phyloP scores from a whole-genome alignment of 2,329 filamentous ascomycete genomes.

The Stachybotrys chartarum region DNA sequence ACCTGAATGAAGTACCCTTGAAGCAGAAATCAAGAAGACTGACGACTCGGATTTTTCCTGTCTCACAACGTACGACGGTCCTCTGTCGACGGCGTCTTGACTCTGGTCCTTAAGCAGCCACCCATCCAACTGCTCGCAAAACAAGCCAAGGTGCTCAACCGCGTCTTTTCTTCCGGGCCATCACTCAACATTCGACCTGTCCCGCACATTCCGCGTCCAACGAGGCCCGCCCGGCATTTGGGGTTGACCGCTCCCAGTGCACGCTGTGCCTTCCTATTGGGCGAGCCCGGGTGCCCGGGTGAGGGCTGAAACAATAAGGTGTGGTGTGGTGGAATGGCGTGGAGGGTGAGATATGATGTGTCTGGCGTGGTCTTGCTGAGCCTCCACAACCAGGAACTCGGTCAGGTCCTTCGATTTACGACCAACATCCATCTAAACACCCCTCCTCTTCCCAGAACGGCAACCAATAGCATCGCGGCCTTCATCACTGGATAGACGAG shows the following conservation, averaged over 20 bases:
- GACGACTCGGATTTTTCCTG: too few species aligned
- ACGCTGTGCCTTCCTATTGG: not conserved
- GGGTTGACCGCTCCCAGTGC: not conserved
- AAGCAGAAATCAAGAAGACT: too few species aligned
- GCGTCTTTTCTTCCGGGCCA: too few species aligned
- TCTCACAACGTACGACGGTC: too few species aligned
- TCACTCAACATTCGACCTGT: too few species aligned
- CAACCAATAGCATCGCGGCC: not conserved
- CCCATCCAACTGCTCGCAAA: too few species aligned
- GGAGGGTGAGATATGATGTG: not conserved
- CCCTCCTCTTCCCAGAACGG: not conserved
- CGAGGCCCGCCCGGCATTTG: not conserved
- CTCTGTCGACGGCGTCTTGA: too few species aligned
- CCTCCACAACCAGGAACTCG: not conserved
- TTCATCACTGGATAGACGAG: not conserved
- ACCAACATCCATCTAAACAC: not conserved
- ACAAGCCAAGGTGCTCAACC: too few species aligned
- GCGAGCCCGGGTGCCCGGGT: not conserved
- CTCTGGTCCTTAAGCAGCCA: too few species aligned
- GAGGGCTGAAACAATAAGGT: not conserved
- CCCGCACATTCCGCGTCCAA: too few species aligned
- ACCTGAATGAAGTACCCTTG: not conserved
- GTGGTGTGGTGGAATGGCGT: not conserved
- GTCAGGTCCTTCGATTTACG: not conserved
- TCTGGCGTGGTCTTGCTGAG: too few species aligned